Percentiles rank a stretch among this genome's conserved stretches.
phyloP scores from a whole-genome alignment of 345 rosid genomes.

The Ricinus communis region DNA sequence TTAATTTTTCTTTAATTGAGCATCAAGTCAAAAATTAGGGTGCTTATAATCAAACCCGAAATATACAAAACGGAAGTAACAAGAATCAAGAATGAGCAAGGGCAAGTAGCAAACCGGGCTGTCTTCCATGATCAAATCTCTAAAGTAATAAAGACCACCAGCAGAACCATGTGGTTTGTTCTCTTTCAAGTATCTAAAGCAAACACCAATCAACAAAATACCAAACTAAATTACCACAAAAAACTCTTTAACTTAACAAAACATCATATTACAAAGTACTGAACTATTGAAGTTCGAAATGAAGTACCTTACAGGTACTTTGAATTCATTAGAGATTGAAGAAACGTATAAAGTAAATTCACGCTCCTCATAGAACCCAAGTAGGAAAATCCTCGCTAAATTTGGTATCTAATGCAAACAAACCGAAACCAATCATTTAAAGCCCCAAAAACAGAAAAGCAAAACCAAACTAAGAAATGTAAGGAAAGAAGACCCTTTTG shows the following conservation, averaged over 20 bases:
- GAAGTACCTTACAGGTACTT: constrained; percentile 69
- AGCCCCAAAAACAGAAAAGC: not conserved
- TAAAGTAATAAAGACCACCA: constrained; percentile 76
- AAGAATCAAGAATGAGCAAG: constrained; percentile 12
- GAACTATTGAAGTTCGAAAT: not conserved
- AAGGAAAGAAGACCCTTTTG: constrained; percentile 61
- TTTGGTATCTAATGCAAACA: constrained; percentile 56
- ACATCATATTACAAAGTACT: constrained; percentile 5
- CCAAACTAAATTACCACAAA: too few species aligned
- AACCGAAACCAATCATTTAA: constrained; percentile 4
- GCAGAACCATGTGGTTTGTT: constrained; percentile 86
- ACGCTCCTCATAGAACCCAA: constrained; percentile 81
- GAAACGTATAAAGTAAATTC: constrained; percentile 78
- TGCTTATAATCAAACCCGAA: too few species aligned
- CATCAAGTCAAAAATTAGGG: constrained; percentile 2
- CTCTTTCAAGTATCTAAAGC: constrained; percentile 72
- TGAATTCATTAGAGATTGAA: constrained; percentile 72
- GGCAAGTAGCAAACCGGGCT: constrained; percentile 46
- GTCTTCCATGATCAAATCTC: constrained; percentile 74
- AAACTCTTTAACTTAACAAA: not conserved
- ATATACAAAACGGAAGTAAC: not conserved
- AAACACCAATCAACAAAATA: not conserved
- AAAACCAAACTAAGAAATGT: too few species aligned
- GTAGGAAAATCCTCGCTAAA: constrained; percentile 59
- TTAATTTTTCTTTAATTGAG: not conserved